Evolutionary conservation across 2,329 filamentous ascomycete species (phyloP).

Genomic region (Blastomyces silverae): DNA sequence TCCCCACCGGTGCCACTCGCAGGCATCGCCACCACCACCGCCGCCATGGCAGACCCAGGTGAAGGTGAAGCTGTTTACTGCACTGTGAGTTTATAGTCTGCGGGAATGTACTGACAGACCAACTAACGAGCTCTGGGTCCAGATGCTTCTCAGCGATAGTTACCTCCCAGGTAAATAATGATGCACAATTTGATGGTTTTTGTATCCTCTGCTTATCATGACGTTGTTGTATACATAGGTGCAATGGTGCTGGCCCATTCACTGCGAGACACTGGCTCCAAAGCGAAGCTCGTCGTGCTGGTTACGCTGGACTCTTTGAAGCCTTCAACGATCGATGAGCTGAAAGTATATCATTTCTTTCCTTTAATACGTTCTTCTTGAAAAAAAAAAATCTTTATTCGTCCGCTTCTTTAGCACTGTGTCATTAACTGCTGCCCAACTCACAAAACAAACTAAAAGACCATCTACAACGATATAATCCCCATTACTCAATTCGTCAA

Average conservation of each 20-base stretch:
- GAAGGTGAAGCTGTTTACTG: slow-evolving; percentile 58
- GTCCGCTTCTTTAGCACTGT: slow-evolving; percentile 3
- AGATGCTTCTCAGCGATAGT: slow-evolving; percentile 87
- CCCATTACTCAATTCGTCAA: slow-evolving; percentile 76
- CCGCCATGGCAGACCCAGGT: slow-evolving; percentile 37
- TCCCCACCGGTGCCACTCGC: not conserved
- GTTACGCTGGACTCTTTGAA: slow-evolving; percentile 76
- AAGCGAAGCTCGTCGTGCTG: slow-evolving; percentile 76
- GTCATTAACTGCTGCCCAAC: slow-evolving; percentile 22
- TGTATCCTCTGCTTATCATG: slow-evolving; percentile 4
- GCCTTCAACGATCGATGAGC: slow-evolving; percentile 65
- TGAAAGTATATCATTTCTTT: slow-evolving; percentile 54
- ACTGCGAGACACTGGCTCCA: slow-evolving; percentile 79
- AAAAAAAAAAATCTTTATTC: not conserved
- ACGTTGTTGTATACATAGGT: slow-evolving; percentile 54
- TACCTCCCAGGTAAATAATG: slow-evolving; percentile 74
- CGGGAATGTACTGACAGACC: not conserved
- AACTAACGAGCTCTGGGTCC: slow-evolving; percentile 15
- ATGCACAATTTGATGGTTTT: slow-evolving; percentile 16
- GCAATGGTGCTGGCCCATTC: slow-evolving; percentile 92
- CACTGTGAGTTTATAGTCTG: slow-evolving; percentile 46
- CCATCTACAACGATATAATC: slow-evolving; percentile 81
- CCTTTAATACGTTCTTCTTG: slow-evolving; percentile 15
- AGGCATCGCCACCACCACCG: not conserved
- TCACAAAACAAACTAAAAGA: slow-evolving; percentile 42